These are phyloP conservation scores for Pseudocercospora fijiensis DNA, from an alignment of 2,329 filamentous ascomycete species.

Conservation along the genomic window DNA sequence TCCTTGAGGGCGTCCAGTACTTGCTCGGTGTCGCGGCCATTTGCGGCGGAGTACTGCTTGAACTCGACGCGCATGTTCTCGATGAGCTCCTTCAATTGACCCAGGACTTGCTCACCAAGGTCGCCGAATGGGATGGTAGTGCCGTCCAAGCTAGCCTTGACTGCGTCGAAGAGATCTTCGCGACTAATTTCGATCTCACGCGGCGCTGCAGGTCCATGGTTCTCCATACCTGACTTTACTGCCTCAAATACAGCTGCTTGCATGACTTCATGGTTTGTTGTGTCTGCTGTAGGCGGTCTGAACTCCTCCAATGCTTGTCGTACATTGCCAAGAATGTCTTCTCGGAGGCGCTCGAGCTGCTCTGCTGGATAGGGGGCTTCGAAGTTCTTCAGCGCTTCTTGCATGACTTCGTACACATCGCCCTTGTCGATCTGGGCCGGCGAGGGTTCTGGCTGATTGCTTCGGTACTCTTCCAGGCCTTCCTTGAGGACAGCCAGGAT, in stretches of 20 bases:
- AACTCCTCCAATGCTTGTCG: slow-evolving; percentile 84
- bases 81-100: slow-evolving; percentile 59
- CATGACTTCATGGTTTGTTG: slow-evolving; percentile 49
- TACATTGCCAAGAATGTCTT: slow-evolving; percentile 81
- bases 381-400: slow-evolving; percentile 82
- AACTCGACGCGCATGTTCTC: slow-evolving; percentile 63
- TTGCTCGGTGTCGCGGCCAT: slow-evolving; percentile 80
- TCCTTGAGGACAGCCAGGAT: slow-evolving; percentile 83
- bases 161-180: slow-evolving; percentile 59
- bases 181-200: slow-evolving; percentile 49
- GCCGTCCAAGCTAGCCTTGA: slow-evolving; percentile 57
- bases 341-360: slow-evolving; percentile 64
- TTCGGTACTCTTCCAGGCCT: slow-evolving; percentile 74
- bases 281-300: slow-evolving; percentile 50
- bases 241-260: slow-evolving; percentile 58
- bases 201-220: slow-evolving; percentile 43
- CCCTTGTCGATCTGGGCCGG: slow-evolving; percentile 67
- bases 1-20: slow-evolving; percentile 85
- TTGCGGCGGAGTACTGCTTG: slow-evolving; percentile 77
- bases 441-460: slow-evolving; percentile 50
- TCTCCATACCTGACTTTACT: slow-evolving; percentile 58
- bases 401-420: slow-evolving; percentile 79
- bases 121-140: slow-evolving; percentile 53
- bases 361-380: slow-evolving; percentile 67
- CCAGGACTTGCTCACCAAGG: slow-evolving; percentile 60